Base-by-base conservation (phyloP, 192 early-diverging fungal genomes). In the Backusella mclennaniae region DNA sequence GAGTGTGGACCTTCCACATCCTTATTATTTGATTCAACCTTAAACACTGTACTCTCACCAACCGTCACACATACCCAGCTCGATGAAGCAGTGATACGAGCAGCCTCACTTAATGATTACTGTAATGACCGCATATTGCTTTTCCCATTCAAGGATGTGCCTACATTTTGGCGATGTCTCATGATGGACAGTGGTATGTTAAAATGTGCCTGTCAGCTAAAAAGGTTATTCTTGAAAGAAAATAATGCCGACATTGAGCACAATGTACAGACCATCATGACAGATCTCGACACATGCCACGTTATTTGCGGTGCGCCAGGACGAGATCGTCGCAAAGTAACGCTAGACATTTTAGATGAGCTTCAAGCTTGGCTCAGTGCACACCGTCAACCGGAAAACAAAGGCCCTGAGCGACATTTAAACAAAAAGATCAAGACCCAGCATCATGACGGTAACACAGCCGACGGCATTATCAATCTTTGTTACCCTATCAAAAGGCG, bases 221-320 rank as follows among this genome's bases (percentile, higher is more conserved):
- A 63, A 26, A 26, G 23, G 23, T 11, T 63, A 12, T 11, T 63
- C 8, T 11, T 31, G 11, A 63, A 14, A 14, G 1, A 29, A 29
- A 9, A 42, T 26, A 41, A 78, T 7, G 44, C 74, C 31, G 42
- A 52, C 31, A 36, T 73, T 7, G 77, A 74, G 44, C 67, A 59
- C 67, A 19, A 81, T 39, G 29, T 71, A 17, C 70, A 71, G 15
- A 33, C 19, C 15, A 78, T 87, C 1, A 81, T 91, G 41, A 75
- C 59, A 26, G 66, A 73, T 21, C 80, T 90, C 14, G 91, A 92
- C 39, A 83, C 81, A 38, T 85, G 88, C 0, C 71, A 90, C 8
- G 71, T 92, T 4, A 85, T 92, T 78, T 77, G 90, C 6, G 90
- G 90, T 12, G 84, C 85, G n/a, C 80, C 87, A 1, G 84, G 83